Base-by-base conservation (phyloP, 108 stramenopile genomes). In the Fragilariopsis cylindrus region DNA sequence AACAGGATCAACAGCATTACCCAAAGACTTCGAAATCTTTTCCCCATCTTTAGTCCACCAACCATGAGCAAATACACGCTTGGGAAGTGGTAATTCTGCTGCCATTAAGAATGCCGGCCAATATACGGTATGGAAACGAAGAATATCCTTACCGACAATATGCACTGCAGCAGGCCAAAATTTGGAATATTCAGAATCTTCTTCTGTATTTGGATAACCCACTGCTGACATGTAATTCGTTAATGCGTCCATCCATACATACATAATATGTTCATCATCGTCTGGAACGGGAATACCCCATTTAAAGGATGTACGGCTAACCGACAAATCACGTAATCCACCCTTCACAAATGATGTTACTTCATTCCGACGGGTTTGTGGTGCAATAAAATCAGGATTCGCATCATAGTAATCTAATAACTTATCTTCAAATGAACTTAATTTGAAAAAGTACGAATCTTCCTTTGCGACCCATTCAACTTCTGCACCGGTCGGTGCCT, bases 21-120 rank as follows among this genome's bases (percentile, higher is more conserved):
- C 97, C 8, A 96, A 66, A 0, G 92, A 93, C 76, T 98, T 98
- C 58, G 91, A 92, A 53, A 99, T 97, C 76, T 98, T 98, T 81
- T 95, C 89, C 16, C 97, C 96, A 58, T 98, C 96, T 75, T 95
- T 96, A 39, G 97, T 97, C 98, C 98, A 98, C 97, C 98, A 98
- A 39, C 97, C 99, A 72, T 99, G 99, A 40, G 96, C 97, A 87
- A 96, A 96, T 15, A 99, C 65, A n/a, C 86, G 74, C 71, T 87
- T 88, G 5, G 99, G 99, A 21, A 92, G 73, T 12, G 96, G 93
- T n/a, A 99, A 69, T 30, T 85, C 97, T 15, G 97, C 98, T 19
- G 96, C 95, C 90, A 98, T 88, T n/a, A 99, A 83, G 44, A 98
- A 88, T 42, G 97, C 97, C 6, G 99, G 99, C 99, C 99, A 99